phyloP scores from a whole-genome alignment of 768 basidiomycete species.

The Dentipellis sp. region DNA sequence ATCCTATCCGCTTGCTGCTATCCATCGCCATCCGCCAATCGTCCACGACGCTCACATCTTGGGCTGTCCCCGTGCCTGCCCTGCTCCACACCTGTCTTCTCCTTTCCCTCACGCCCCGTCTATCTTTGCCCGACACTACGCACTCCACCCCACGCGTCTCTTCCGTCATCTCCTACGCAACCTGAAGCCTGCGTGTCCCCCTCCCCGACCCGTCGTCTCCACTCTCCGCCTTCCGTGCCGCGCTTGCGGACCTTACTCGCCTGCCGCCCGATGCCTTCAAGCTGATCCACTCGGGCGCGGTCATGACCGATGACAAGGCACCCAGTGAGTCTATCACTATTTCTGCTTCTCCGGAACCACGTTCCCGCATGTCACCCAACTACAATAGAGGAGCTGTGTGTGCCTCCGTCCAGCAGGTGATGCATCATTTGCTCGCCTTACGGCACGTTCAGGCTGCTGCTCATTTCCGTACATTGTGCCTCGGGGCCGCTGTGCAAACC shows the following conservation, averaged over 20 bases:
- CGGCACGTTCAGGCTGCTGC: no score
- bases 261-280: constrained; percentile 67
- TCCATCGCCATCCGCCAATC: constrained; percentile 1
- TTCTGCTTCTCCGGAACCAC: background rate
- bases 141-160: background rate
- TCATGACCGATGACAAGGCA: constrained; percentile 77
- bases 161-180: background rate
- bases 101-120: background rate
- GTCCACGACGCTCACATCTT: background rate
- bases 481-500: no score
- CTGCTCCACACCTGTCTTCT: constrained; percentile 2
- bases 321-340: constrained; percentile 36
- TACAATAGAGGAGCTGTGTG: no score
- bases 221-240: constrained; percentile 46
- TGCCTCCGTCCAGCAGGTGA: no score
- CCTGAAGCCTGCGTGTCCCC: constrained; percentile 36
- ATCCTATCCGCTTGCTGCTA: constrained; percentile 4
- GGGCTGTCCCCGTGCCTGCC: background rate
- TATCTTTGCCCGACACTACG: background rate
- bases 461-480: no score
- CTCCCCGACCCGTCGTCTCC: constrained; percentile 51
- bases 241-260: constrained; percentile 67
- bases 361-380: background rate
- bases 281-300: constrained; percentile 82
- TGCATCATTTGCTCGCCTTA: no score